Base-by-base conservation (phyloP, 768 basidiomycete genomes). In the Tulasnella sp. region DNA sequence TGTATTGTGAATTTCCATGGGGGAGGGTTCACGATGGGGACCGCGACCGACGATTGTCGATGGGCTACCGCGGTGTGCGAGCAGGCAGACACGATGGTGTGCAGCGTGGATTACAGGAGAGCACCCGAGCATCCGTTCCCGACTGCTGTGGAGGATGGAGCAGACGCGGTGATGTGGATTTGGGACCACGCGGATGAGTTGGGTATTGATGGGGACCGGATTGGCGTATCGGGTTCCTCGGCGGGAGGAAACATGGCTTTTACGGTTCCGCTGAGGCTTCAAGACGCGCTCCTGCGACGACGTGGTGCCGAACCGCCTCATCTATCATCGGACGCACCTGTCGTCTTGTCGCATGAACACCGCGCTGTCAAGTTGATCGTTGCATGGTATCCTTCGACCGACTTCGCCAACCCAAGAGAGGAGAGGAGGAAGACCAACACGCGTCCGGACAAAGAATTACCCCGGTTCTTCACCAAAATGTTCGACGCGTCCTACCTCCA, bases 161-260 rank as follows among this genome's bases (percentile, higher is more conserved):
- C 77, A 24, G 83, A 82, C 36, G 80, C 83, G 3, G 79, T 84
- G 48, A 21, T 80, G 36, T 80, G 81, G 27, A 52, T 83, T 10
- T 52, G 44, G 40, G 48, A 73, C 34, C 73, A 83, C 48, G 80
- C 82, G 0, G 71, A 71, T 12, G 71, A 76, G 31, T 80, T 81
- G 24, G 82, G 82, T 0, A 81, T 84, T 34, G 82, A 84, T 77
- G 24, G 56, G 0, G 62, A 79, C 42, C 72, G 76, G 73, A 77
- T 84, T 34, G 72, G 81, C 24, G 44, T 83, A 12, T 77, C 77
- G 19, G 83, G 83, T 27, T 83, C 83, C 78, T 82, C 81, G 10
- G 83, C 83, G 21, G 83, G 83, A 71, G 83, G 81, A 21, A 84
- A 82, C 75, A 78, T 83, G 46, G 80, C 82, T 52, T 71, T 82